Conservation (phyloP, 148 eudicot genomes). For the Rhododendron williamsianum region DNA sequence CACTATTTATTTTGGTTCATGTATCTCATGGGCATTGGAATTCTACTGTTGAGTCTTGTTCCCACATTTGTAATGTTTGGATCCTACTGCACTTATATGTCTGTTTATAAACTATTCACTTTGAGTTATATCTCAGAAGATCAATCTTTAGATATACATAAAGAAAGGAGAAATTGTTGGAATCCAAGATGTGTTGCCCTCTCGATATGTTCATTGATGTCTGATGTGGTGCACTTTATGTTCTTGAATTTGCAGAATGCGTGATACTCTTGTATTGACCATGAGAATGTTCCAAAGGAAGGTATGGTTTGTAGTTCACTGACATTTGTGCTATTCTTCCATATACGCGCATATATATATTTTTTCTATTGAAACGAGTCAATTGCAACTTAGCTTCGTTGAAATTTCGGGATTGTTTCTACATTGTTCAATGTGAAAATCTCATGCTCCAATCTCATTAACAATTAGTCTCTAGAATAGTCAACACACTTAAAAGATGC, state of each 20-base stretch:
- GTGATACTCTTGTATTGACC: conserved; percentile 80
- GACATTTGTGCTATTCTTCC: not conserved
- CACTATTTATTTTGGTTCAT: not conserved
- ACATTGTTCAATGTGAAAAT: not conserved
- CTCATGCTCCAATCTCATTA: not conserved
- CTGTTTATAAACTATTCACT: not conserved
- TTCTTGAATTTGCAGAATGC: conserved; percentile 46
- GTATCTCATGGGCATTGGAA: not conserved
- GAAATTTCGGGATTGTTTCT: not conserved
- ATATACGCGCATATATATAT: not conserved
- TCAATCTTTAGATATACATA: not conserved
- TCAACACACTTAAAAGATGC: not conserved
- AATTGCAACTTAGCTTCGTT: not conserved
- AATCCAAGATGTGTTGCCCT: not conserved
- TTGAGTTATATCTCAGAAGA: not conserved
- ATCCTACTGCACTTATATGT: not conserved
- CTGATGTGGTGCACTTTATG: conserved; percentile 5
- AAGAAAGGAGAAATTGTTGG: not conserved
- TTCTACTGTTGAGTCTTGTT: not conserved
- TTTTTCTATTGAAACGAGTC: not conserved
- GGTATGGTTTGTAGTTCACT: conserved; percentile 39
- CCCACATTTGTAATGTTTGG: not conserved
- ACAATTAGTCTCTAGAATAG: not conserved
- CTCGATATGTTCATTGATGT: not conserved
- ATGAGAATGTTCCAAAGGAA: conserved; percentile 87